phyloP scores from a whole-genome alignment of 352 stramenopile species.

The Pythium utonaiense region DNA sequence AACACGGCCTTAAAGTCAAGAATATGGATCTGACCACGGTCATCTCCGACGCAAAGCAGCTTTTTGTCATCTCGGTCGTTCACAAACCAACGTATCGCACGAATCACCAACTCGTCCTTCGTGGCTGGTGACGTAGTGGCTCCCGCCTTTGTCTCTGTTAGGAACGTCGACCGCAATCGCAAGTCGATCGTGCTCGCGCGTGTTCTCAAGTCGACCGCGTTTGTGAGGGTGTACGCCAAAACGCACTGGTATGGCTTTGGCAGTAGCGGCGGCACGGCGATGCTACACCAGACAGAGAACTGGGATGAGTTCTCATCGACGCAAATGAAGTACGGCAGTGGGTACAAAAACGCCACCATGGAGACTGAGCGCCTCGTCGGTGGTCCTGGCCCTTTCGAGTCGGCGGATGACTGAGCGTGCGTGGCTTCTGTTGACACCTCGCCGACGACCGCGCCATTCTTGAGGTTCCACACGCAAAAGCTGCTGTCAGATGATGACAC shows the following conservation, averaged over 20 bases:
- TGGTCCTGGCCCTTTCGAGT: neutral
- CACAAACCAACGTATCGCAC: constrained; percentile 27
- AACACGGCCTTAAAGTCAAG: constrained; percentile 20
- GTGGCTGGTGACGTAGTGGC: neutral
- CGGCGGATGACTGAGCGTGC: neutral
- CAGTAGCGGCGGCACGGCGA: constrained; percentile 26
- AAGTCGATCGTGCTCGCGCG: constrained; percentile 3
- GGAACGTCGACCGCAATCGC: constrained; percentile 4
- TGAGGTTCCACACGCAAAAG: constrained; percentile 52
- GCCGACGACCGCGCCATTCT: constrained; percentile 30
- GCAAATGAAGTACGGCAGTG: constrained; percentile 40
- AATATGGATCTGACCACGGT: constrained; percentile 27
- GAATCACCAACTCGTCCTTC: constrained; percentile 11
- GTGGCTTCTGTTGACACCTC: constrained; percentile 11
- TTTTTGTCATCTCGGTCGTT: constrained; percentile 18
- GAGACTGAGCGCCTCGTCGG: constrained; percentile 9
- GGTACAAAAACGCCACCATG: constrained; percentile 33
- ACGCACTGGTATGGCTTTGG: constrained; percentile 20
- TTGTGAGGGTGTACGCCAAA: constrained; percentile 13
- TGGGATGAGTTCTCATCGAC: constrained; percentile 27
- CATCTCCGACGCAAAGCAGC: constrained; percentile 39
- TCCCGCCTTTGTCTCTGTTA: constrained; percentile 22
- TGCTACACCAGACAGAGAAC: constrained; percentile 41
- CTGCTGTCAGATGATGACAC: constrained; percentile 27
- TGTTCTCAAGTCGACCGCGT: constrained; percentile 10